Evolutionary conservation across 768 basidiomycete genomes (phyloP).

Genomic region (Gloeophyllum trabeum): DNA sequence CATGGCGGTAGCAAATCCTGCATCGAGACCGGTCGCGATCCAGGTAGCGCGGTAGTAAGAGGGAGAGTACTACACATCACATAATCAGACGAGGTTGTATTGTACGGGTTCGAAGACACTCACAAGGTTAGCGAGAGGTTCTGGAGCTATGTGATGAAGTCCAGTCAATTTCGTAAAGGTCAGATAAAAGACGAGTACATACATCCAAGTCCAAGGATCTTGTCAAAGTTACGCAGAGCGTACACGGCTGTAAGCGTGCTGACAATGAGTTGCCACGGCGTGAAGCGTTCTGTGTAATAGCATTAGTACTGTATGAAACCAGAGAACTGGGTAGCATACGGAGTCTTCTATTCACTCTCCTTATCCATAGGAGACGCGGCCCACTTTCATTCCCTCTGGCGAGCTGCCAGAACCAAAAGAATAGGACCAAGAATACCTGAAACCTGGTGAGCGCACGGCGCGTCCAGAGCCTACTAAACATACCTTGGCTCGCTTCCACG

Average conservation of each 20-base stretch:
- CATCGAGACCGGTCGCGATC: conserved; percentile 90
- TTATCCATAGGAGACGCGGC: conserved; percentile 59
- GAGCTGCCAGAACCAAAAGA: conserved; percentile 88
- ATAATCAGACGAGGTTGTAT: no score
- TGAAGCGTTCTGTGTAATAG: conserved; percentile 52
- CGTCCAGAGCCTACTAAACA: no score
- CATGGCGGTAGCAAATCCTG: conserved; percentile 96
- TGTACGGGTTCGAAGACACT: conserved; percentile 22
- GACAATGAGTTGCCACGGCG: conserved; percentile 93
- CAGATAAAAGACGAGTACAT: conserved; percentile 15
- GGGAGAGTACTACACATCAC: conserved; percentile 59
- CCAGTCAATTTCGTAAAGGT: conserved; percentile 3
- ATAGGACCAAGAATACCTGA: conserved; percentile 81
- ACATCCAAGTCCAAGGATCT: conserved; percentile 76
- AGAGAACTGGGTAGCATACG: conserved; percentile 28
- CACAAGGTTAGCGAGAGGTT: conserved; percentile 83
- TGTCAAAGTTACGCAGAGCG: conserved; percentile 74
- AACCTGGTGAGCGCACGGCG: conserved; percentile 4
- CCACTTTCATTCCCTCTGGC: conserved; percentile 48
- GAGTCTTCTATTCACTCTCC: conserved; percentile 43
- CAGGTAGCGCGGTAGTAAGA: conserved; percentile 96
- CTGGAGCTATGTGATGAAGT: conserved; percentile 52
- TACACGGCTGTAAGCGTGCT: conserved; percentile 81
- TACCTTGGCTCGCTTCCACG: conserved; percentile 86
- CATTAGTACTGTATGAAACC: background rate